A percentile compares a stretch with the other conserved stretches of the same genome.
Evolutionary conservation across 345 rosid genomes (phyloP).

Genomic region (Atalantia buxifolia): DNA sequence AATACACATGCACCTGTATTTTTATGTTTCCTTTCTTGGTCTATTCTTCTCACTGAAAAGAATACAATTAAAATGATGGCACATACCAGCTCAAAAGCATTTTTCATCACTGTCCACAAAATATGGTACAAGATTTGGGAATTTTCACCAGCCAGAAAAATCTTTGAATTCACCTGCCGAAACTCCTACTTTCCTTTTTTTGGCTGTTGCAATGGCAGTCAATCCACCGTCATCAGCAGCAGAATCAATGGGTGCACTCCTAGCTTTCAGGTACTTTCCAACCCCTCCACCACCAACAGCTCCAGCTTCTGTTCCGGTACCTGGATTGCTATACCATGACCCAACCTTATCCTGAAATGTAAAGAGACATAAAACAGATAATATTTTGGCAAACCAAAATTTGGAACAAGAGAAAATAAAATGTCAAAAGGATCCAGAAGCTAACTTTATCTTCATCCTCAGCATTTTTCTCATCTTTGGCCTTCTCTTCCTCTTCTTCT

Average conservation of each 20-base stretch:
- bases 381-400: not conserved
- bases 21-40: not conserved
- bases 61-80: slow-evolving; percentile 8
- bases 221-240: slow-evolving; percentile 29
- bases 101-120: not conserved
- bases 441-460: slow-evolving; percentile 64
- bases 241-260: slow-evolving; percentile 38
- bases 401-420: not conserved
- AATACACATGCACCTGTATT: slow-evolving; percentile 1
- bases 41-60: slow-evolving; percentile 6
- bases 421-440: not conserved
- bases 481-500: slow-evolving; percentile 73
- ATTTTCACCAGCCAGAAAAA: slow-evolving; percentile 75
- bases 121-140: slow-evolving; percentile 12
- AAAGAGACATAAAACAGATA: slow-evolving; percentile 9
- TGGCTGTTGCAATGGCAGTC: slow-evolving; percentile 33
- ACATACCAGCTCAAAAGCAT: not conserved
- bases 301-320: slow-evolving; percentile 52
- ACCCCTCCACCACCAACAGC: slow-evolving; percentile 53
- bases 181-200: slow-evolving; percentile 63
- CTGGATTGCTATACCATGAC: slow-evolving; percentile 94
- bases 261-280: slow-evolving; percentile 74
- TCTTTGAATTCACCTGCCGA: slow-evolving; percentile 56
- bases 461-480: slow-evolving; percentile 43
- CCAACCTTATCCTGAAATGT: slow-evolving; percentile 70